These are phyloP conservation scores for Mycosphaerelloides madeirae DNA, from an alignment of 2,329 filamentous ascomycete genomes.

Conservation along the genomic window DNA sequence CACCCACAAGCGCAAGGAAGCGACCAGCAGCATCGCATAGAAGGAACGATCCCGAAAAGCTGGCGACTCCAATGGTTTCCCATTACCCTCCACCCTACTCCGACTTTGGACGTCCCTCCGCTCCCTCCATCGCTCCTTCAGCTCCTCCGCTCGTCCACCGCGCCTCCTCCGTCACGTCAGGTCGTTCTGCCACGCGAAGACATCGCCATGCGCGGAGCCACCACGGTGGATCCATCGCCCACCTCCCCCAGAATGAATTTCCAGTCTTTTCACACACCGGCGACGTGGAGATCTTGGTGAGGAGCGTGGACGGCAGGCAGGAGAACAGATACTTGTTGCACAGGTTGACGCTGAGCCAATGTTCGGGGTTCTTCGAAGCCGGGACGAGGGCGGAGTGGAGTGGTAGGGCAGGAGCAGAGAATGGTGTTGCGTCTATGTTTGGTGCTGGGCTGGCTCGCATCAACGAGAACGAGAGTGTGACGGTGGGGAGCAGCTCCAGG, in stretches of 20 bases:
- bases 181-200: slow-evolving; percentile 52
- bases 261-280: slow-evolving; percentile 85
- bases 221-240: slow-evolving; percentile 57
- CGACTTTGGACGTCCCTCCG: slow-evolving; percentile 15
- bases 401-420: slow-evolving; percentile 14
- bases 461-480: slow-evolving; percentile 24
- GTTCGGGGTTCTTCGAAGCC: slow-evolving; percentile 89
- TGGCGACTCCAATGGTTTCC: slow-evolving; percentile 20
- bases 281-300: slow-evolving; percentile 84
- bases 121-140: slow-evolving; percentile 11
- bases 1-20: slow-evolving; percentile 1
- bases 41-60: not conserved
- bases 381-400: slow-evolving; percentile 38
- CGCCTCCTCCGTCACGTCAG: slow-evolving; percentile 61
- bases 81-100: slow-evolving; percentile 23
- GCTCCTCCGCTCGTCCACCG: slow-evolving; percentile 29
- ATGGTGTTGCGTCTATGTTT: not conserved
- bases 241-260: slow-evolving; percentile 80
- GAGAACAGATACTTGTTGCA: slow-evolving; percentile 86
- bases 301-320: slow-evolving; percentile 54
- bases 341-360: slow-evolving; percentile 78
- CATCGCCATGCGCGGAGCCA: slow-evolving; percentile 79
- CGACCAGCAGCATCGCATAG: not conserved
- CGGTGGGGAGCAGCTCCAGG: slow-evolving; percentile 31
- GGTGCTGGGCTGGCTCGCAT: slow-evolving; percentile 22